Conservation (phyloP, 2,329 filamentous ascomycete genomes). For the Colletotrichum liaoningense region DNA sequence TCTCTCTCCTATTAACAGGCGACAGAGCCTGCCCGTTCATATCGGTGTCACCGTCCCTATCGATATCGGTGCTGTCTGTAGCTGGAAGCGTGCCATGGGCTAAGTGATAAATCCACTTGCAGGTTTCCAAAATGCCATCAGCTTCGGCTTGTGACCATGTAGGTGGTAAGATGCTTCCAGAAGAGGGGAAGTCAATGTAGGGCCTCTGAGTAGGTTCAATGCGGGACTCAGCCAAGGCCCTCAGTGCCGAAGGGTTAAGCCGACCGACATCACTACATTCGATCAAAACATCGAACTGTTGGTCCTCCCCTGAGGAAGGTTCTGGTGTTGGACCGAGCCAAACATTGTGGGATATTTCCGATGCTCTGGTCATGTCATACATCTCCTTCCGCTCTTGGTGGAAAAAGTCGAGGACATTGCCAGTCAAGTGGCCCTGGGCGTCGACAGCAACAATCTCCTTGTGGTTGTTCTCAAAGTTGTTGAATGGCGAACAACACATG, state of each 20-base stretch:
- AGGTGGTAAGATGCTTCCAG: conserved; percentile 89
- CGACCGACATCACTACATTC: conserved; percentile 89
- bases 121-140: conserved; percentile 86
- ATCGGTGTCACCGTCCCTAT: conserved; percentile 66
- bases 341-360: conserved; percentile 89
- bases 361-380: conserved; percentile 90
- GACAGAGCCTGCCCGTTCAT: conserved; percentile 53
- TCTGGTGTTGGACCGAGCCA: conserved; percentile 92
- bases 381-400: conserved; percentile 92
- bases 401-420: conserved; percentile 87
- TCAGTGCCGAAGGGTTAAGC: conserved; percentile 76
- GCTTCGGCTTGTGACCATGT: conserved; percentile 86
- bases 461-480: conserved; percentile 77
- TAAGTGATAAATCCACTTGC: conserved; percentile 89
- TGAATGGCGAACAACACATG: conserved; percentile 73
- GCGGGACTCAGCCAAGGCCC: conserved; percentile 68
- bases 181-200: conserved; percentile 86
- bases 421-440: conserved; percentile 76
- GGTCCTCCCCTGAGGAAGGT: conserved; percentile 65
- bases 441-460: conserved; percentile 81
- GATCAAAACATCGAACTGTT: conserved; percentile 84
- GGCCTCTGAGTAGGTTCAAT: conserved; percentile 49
- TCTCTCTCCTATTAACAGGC: conserved; percentile 50
- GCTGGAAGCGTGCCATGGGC: conserved; percentile 71
- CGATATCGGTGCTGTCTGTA: conserved; percentile 37